Conservation (phyloP, 1,284 basidiomycete species). For the Boletellus deceptivus region DNA sequence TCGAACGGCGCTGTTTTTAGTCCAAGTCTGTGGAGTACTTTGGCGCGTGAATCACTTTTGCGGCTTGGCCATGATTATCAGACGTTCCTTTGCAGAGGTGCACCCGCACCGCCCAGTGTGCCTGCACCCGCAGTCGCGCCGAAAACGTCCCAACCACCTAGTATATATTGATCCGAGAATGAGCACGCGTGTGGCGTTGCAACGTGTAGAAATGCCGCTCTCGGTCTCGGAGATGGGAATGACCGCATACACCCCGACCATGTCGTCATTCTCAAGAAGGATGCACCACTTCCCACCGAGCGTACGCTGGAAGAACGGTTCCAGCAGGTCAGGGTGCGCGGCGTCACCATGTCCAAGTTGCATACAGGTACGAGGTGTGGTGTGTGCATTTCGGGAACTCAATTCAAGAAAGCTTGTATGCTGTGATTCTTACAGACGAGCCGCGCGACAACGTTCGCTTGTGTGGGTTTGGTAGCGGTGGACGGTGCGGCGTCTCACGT, state of each 20-base stretch:
- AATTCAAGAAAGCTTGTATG: neutral
- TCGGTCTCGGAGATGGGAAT: constrained; percentile 80
- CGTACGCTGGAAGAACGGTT: constrained; percentile 46
- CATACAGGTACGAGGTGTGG: constrained; percentile 55
- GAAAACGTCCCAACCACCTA: constrained; percentile 28
- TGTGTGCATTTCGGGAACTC: neutral
- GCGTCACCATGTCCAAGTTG: constrained; percentile 80
- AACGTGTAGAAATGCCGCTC: constrained; percentile 65
- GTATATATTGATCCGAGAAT: constrained; percentile 34
- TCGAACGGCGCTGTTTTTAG: constrained; percentile 61
- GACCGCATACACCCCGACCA: constrained; percentile 84
- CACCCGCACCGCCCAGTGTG: constrained; percentile 25
- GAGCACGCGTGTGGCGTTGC: neutral
- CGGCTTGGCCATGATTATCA: constrained; percentile 67
- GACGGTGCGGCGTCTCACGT: constrained; percentile 48
- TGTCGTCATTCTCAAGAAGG: constrained; percentile 54
- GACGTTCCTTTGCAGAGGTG: constrained; percentile 50
- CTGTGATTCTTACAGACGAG: constrained; percentile 76
- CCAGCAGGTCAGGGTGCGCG: constrained; percentile 58
- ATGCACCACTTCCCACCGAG: constrained; percentile 11
- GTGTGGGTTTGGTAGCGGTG: constrained; percentile 86
- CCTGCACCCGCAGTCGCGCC: constrained; percentile 23
- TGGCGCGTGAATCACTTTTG: constrained; percentile 58
- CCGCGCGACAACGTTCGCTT: constrained; percentile 69
- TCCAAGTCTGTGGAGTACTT: constrained; percentile 59